Evolutionary conservation across 148 eudicot species (phyloP).

Genomic region (Rhododendron kiyosumense): DNA sequence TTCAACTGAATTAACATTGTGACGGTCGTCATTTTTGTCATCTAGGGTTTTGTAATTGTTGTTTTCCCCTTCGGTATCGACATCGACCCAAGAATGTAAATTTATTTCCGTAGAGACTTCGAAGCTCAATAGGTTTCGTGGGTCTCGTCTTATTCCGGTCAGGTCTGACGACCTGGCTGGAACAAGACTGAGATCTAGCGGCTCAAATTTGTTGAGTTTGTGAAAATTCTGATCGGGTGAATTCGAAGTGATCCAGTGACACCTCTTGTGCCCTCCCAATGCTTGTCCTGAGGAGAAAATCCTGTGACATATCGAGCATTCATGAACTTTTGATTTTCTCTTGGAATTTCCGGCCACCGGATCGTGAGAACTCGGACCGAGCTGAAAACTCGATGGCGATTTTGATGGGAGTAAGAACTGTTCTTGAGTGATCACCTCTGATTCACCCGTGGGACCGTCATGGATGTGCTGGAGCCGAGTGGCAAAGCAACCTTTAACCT

Average conservation of each 20-base stretch:
- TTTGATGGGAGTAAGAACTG: constrained; percentile 33
- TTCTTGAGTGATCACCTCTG: constrained; percentile 20
- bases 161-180: constrained; percentile 38
- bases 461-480: constrained; percentile 29
- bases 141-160: constrained; percentile 33
- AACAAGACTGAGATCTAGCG: constrained; percentile 51
- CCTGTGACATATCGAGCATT: constrained; percentile 75
- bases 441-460: constrained; percentile 13
- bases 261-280: constrained; percentile 88
- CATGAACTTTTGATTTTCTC: constrained; percentile 66
- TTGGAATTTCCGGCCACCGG: constrained; percentile 22
- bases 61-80: constrained; percentile 9
- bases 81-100: constrained; percentile 45
- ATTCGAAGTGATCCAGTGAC: constrained; percentile 86
- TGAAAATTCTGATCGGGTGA: constrained; percentile 42
- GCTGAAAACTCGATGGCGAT: constrained; percentile 28
- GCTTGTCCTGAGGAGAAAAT: constrained; percentile 86
- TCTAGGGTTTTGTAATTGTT: not conserved
- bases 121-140: constrained; percentile 47
- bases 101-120: constrained; percentile 60
- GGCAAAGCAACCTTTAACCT: constrained; percentile 53
- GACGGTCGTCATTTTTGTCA: not conserved
- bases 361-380: constrained; percentile 18
- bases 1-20: constrained; percentile 7
- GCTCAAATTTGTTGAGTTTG: constrained; percentile 24